These are phyloP conservation scores for Acanthamoeba castellanii DNA, from an alignment of 208 protist species.

Conservation along the genomic window DNA sequence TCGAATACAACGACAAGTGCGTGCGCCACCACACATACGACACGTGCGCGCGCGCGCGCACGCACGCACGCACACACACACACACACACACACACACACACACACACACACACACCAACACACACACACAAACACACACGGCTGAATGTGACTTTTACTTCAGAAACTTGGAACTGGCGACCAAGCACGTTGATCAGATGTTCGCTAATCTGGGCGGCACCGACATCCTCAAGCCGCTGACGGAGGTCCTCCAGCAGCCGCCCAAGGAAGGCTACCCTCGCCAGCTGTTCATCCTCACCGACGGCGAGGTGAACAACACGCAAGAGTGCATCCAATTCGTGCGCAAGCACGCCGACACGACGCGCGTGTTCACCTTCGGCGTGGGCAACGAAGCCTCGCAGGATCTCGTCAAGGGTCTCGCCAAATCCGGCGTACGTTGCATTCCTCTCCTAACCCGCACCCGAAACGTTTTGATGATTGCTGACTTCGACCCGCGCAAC, in stretches of 20 bases:
- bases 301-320: slow-evolving; percentile 60
- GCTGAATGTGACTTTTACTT: neutral
- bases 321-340: slow-evolving; percentile 75
- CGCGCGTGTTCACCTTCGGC: slow-evolving; percentile 78
- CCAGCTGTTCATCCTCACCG: slow-evolving; percentile 78
- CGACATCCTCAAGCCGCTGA: slow-evolving; percentile 62
- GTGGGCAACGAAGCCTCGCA: slow-evolving; percentile 72
- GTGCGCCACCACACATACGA: neutral
- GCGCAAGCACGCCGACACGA: slow-evolving; percentile 75
- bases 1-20: slow-evolving; percentile 74
- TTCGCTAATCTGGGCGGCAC: slow-evolving; percentile 66
- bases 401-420: slow-evolving; percentile 68
- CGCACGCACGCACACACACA: too few relatives aligned
- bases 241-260: slow-evolving; percentile 10
- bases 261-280: slow-evolving; percentile 69
- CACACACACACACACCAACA: too few relatives aligned
- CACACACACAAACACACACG: neutral
- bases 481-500: neutral
- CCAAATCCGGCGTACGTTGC: slow-evolving; percentile 28
- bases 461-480: too few relatives aligned
- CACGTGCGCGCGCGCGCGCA: too few relatives aligned
- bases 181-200: slow-evolving; percentile 29
- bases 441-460: neutral
- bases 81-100: too few relatives aligned
- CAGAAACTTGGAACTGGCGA: slow-evolving; percentile 46